Conservation (phyloP, 345 rosid species). For the Salix caprea region DNA sequence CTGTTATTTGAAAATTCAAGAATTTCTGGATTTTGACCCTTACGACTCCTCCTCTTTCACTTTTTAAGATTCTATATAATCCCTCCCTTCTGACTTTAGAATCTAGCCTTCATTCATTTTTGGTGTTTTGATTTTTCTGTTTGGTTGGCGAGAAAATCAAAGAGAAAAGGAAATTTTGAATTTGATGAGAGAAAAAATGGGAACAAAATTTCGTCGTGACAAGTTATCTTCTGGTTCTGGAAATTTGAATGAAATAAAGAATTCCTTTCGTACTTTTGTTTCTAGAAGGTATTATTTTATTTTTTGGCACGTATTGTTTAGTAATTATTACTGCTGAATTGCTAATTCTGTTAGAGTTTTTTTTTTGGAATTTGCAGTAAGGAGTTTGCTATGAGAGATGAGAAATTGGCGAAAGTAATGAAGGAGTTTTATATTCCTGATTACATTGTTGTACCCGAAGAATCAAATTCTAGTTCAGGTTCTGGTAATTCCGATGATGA, state of each 20-base stretch:
- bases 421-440: slow-evolving; percentile 40
- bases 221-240: neutral
- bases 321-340: no score
- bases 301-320: neutral
- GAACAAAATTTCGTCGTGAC: neutral
- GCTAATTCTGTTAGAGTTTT: neutral
- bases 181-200: neutral
- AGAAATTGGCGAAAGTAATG: slow-evolving; percentile 3
- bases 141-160: slow-evolving; percentile 4
- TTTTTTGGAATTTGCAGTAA: slow-evolving; percentile 14
- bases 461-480: slow-evolving; percentile 1
- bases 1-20: no score
- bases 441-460: slow-evolving; percentile 38
- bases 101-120: neutral
- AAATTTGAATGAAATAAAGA: neutral
- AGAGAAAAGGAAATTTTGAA: neutral
- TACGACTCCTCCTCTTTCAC: no score
- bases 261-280: neutral
- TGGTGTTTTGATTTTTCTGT: neutral
- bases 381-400: slow-evolving; percentile 1
- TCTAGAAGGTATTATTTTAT: slow-evolving; percentile 11
- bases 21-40: no score
- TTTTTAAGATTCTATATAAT: neutral
- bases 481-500: neutral
- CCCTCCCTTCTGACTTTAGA: neutral